Evolutionary conservation across 345 rosid genomes (phyloP), one percentile per base, ranked within the genome.

Genomic region (Salix viminalis): DNA sequence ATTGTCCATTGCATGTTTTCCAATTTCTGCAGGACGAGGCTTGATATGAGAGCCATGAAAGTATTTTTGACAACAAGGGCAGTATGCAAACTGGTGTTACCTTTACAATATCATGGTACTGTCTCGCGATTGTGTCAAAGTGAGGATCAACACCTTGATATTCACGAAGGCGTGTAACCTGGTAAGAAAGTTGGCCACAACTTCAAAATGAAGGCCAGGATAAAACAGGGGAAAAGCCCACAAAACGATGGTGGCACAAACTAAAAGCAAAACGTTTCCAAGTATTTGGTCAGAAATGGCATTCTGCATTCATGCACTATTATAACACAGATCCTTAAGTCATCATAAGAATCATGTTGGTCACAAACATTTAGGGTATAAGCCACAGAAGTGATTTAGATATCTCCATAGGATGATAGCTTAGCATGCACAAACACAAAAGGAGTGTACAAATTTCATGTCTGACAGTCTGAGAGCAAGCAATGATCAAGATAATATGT

Each of bases 81-180:
- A 9, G 48, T 6, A 28, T 46, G 42, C 52, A 39, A 36, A 78
- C 67, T 65, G 11, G 36, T 30, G 32, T 75, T 88, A 92, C 99
- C 97, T 89, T 89, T 46, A 96, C 97, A 72, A 96, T 88, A 71
- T 93, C 99, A 77, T 92, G 98, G 84, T 93, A 96, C 84, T 93
- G 96, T 84, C 94, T 91, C 68, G 98, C 98, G 75, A 91, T 91
- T 56, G 88, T 82, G 82, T 96, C 98, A 14, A 93, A 96, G 81
- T 89, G 96, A 28, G 99, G 99, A 89, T 96, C 98, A 0, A 96
- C 97, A 18, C 99, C 99, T 77, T 91, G 98, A 82, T 96, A 96
- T 77, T 96, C 99, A n/a, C 91, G 90, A 36, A 96, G 98, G 69
- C 98, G 94, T 5, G 97, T 93, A 6, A 91, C 97, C 98, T 96